phyloP scores from a whole-genome alignment of 768 basidiomycete genomes.

The Tulasnella sp. region DNA sequence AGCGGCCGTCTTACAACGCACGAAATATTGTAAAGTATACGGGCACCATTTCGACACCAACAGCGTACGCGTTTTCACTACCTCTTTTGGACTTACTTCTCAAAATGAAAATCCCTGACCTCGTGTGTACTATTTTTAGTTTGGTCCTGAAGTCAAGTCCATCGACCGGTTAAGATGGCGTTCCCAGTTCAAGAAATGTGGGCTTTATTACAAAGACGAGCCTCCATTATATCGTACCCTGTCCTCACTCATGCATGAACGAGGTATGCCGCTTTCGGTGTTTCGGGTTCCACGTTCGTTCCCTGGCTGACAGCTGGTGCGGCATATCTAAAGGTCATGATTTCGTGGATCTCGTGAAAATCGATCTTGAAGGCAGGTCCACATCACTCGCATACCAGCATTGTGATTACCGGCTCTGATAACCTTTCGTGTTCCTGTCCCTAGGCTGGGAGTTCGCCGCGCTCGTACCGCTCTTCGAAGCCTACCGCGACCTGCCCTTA shows the following conservation, averaged over 20 bases:
- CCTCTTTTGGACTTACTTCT: neutral
- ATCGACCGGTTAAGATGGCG: slow-evolving; percentile 24
- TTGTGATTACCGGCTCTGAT: slow-evolving; percentile 34
- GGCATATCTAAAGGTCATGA: slow-evolving; percentile 39
- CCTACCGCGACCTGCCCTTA: slow-evolving; percentile 32
- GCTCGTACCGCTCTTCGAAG: neutral
- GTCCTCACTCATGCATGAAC: slow-evolving; percentile 24
- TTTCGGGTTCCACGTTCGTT: neutral
- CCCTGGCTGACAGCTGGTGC: neutral
- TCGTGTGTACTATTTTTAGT: neutral
- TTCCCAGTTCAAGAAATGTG: slow-evolving; percentile 47
- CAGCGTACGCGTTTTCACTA: slow-evolving; percentile 53
- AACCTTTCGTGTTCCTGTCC: slow-evolving; percentile 32
- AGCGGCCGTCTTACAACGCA: slow-evolving; percentile 51
- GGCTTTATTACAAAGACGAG: slow-evolving; percentile 47
- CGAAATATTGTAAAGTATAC: slow-evolving; percentile 33
- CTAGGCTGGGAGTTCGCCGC: slow-evolving; percentile 30
- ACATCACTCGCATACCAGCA: slow-evolving; percentile 46
- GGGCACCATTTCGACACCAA: slow-evolving; percentile 41
- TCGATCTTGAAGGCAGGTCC: slow-evolving; percentile 33
- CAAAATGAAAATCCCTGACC: neutral
- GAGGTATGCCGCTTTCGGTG: slow-evolving; percentile 33
- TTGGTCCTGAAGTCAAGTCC: slow-evolving; percentile 18
- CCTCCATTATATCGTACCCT: slow-evolving; percentile 48
- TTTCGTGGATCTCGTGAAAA: slow-evolving; percentile 28